These are phyloP conservation scores for Mycena olivaceomarginata DNA, from an alignment of 768 basidiomycete species.

Conservation along the genomic window DNA sequence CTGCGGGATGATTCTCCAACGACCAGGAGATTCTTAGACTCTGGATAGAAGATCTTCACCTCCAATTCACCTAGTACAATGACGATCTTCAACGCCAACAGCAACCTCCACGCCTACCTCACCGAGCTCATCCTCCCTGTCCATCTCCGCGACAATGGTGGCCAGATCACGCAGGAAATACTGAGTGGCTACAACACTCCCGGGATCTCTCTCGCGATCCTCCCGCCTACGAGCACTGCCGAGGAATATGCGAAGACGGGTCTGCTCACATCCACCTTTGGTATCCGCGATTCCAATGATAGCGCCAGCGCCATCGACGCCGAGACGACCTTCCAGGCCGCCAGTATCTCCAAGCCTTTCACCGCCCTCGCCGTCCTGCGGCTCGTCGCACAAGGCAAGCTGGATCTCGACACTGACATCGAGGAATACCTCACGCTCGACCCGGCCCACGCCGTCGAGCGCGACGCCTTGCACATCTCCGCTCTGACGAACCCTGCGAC, in stretches of 20 bases:
- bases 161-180: conserved; percentile 27
- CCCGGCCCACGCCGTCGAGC: conserved; percentile 2
- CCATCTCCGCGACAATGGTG: too few relatives aligned
- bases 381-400: conserved; percentile 28
- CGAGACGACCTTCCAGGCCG: conserved; percentile 32
- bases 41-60: too few relatives aligned
- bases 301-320: conserved; percentile 9
- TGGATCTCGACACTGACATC: conserved; percentile 27
- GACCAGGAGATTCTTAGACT: too few relatives aligned
- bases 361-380: conserved; percentile 32
- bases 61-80: neutral
- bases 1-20: too few relatives aligned
- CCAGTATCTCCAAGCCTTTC: conserved; percentile 38
- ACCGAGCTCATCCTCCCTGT: conserved; percentile 24
- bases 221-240: conserved; percentile 22
- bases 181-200: conserved; percentile 28
- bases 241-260: conserved; percentile 25
- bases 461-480: conserved; percentile 12
- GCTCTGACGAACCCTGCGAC: conserved; percentile 23
- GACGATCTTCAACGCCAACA: conserved; percentile 14
- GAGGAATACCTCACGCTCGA: conserved; percentile 31
- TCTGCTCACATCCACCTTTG: conserved; percentile 27
- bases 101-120: conserved; percentile 24
- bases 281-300: conserved; percentile 22
- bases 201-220: conserved; percentile 35